Evolutionary conservation across 106 monocot species (phyloP).

Genomic region (Acanthochlamys bracteata): DNA sequence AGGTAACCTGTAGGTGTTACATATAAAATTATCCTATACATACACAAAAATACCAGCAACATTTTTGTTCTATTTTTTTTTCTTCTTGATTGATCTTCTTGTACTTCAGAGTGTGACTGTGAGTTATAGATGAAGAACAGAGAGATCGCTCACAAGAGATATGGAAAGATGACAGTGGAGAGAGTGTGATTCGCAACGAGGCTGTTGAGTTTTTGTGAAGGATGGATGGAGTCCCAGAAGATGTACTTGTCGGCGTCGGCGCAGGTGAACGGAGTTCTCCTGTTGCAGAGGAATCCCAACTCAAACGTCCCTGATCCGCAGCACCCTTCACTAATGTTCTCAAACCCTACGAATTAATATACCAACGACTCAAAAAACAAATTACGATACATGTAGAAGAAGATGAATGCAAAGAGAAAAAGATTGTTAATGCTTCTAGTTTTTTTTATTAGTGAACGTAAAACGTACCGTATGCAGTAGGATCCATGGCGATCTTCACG

Average conservation of each 20-base stretch:
- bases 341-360: no score
- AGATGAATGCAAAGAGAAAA: no score
- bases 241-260: background rate
- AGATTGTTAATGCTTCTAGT: no score
- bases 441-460: background rate
- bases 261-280: constrained; percentile 2
- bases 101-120: no score
- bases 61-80: background rate
- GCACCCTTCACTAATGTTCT: constrained; percentile 4
- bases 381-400: no score
- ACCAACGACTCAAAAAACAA: no score
- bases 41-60: background rate
- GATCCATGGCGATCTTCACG: constrained; percentile 23
- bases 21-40: no score
- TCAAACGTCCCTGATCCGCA: constrained; percentile 7
- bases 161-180: background rate
- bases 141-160: background rate
- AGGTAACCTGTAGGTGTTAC: no score
- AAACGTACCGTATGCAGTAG: constrained; percentile 30
- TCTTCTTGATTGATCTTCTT: no score
- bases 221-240: constrained; percentile 13
- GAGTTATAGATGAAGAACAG: no score
- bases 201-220: background rate
- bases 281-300: background rate
- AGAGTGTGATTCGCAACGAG: background rate